A percentile compares a stretch with the other conserved stretches of the same genome.
phyloP scores from a whole-genome alignment of 1,284 basidiomycete species.

The Ceratobasidium sp. region DNA sequence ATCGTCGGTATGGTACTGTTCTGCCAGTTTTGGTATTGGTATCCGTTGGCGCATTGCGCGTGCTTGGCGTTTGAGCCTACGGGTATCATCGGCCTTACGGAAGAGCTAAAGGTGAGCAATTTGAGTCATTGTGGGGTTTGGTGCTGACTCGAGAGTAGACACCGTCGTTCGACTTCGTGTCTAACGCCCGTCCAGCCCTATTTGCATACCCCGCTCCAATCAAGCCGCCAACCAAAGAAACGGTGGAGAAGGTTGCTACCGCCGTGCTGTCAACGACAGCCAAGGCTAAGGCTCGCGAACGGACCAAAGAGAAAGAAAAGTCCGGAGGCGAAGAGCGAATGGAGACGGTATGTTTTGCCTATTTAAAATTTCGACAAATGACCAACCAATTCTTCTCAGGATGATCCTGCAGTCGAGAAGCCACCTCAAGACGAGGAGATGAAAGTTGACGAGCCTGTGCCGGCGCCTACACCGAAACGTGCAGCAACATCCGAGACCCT shows the following conservation, averaged over 20 bases:
- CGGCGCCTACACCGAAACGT: slow-evolving; percentile 58
- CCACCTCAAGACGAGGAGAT: slow-evolving; percentile 76
- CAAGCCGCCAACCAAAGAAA: slow-evolving; percentile 91
- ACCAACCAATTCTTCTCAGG: slow-evolving; percentile 48
- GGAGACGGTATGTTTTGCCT: slow-evolving; percentile 74
- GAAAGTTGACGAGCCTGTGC: slow-evolving; percentile 70
- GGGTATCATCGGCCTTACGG: slow-evolving; percentile 90
- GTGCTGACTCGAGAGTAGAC: slow-evolving; percentile 63
- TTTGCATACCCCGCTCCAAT: slow-evolving; percentile 90
- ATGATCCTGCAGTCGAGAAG: slow-evolving; percentile 68
- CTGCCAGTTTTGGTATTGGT: slow-evolving; percentile 99
- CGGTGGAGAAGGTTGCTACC: slow-evolving; percentile 88
- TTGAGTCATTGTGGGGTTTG: slow-evolving; percentile 4
- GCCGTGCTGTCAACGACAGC: slow-evolving; percentile 96
- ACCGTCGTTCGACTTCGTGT: slow-evolving; percentile 90
- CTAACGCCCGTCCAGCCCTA: slow-evolving; percentile 87
- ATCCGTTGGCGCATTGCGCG: slow-evolving; percentile 94
- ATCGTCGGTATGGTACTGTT: slow-evolving; percentile 97
- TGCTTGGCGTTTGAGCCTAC: slow-evolving; percentile 94
- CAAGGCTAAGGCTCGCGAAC: slow-evolving; percentile 92
- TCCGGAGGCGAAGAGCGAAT: slow-evolving; percentile 84
- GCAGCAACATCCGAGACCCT: slow-evolving; percentile 85
- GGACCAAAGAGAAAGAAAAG: slow-evolving; percentile 77
- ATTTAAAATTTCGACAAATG: slow-evolving; percentile 8
- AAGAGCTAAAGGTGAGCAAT: slow-evolving; percentile 78